Evolutionary conservation across 306 rosid species (phyloP), one percentile per base, ranked within the genome.

Genomic region (Vigna nakashimae): DNA sequence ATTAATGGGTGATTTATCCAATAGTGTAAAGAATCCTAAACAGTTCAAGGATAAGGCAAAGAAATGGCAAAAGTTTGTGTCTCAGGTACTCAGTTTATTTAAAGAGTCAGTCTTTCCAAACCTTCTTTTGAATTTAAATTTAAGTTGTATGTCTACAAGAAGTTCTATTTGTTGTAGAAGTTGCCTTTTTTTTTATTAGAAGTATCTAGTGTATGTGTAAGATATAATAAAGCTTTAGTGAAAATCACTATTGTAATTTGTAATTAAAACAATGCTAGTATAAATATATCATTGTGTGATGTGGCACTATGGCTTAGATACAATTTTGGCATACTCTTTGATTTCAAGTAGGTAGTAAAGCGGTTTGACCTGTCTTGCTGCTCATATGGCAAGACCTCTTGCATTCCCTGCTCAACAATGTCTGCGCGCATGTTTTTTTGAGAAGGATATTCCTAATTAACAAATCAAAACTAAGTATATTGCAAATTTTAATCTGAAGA

Each of bases 31-130:
- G 0, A 75, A 87, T 55, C 98, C 92, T 40, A 87, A 87, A 34
- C 80, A 81, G 73, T 91, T 83, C 76, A 92, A 92, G 87, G 97
- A 95, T 78, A 84, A 80, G 79, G 89, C 98, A 50, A 95, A 87
- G 88, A 95, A 89, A 91, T 95, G 98, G 98, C 98, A 75, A 81
- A 91, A 86, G 52, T 89, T 95, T 82, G 97, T 95, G 57, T 86
- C 92, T 67, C 91, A 91, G 93, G 98, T 94, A 66, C 82, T 73
- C 81, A 84, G 57, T 65, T 80, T 65, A 66, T 76, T 68, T 30
- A 18, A 58, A 56, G 34, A 14, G 75, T 68, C 42, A 62, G 50
- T 76, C 45, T 58, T 67, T 72, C 75, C 65, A 43, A 60, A 73
- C 85, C 56, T 65, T 28, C 34, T 38, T 45, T 58, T 72, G 4